These are phyloP conservation scores for Calocybe indica DNA, from an alignment of 768 basidiomycete genomes.

Conservation along the genomic window DNA sequence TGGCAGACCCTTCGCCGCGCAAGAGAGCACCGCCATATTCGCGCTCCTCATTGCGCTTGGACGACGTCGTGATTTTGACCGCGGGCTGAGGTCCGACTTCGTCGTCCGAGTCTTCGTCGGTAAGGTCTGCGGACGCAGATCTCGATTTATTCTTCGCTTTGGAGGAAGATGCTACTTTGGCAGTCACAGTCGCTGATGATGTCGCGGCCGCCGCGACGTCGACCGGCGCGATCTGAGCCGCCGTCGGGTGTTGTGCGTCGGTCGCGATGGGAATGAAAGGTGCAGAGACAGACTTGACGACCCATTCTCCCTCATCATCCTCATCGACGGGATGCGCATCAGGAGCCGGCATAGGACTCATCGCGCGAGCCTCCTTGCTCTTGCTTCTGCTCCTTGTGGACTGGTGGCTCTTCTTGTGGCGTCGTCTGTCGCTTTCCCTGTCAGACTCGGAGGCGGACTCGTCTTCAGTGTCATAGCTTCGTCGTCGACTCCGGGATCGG, in stretches of 20 bases:
- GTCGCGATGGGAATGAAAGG: conserved; percentile 12
- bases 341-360: conserved; percentile 21
- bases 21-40: conserved; percentile 87
- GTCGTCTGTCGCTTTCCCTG: conserved; percentile 32
- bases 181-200: too few relatives aligned
- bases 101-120: conserved; percentile 41
- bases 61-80: conserved; percentile 22
- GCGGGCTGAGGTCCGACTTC: conserved; percentile 81
- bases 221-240: conserved; percentile 9
- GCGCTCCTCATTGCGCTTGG: conserved; percentile 64
- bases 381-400: conserved; percentile 17
- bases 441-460: conserved; percentile 7
- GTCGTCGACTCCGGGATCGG: conserved; percentile 22
- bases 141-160: too few relatives aligned
- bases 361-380: conserved; percentile 24
- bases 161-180: too few relatives aligned
- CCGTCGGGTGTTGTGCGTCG: conserved; percentile 11
- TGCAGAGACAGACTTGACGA: conserved; percentile 43
- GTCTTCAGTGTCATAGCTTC: conserved; percentile 22
- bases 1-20: conserved; percentile 94
- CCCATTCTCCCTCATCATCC: conserved; percentile 59
- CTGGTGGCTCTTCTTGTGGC: conserved; percentile 16
- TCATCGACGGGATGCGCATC: conserved; percentile 8
- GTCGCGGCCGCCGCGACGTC: conserved; percentile 34
- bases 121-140: too few relatives aligned